Base-by-base conservation (phyloP, 768 basidiomycete species). In the Termitomyces sp. region DNA sequence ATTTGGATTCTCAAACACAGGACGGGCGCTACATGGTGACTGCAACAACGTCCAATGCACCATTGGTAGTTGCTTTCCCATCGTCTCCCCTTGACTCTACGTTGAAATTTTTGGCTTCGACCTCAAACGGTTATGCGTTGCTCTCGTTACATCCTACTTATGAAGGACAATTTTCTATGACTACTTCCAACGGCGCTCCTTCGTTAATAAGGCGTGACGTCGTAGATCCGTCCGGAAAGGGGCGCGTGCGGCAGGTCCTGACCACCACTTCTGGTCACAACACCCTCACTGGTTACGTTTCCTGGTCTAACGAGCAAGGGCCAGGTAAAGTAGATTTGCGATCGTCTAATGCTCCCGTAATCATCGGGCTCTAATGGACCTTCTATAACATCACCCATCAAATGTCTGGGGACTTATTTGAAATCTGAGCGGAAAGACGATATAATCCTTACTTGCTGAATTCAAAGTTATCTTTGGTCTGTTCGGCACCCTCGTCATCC, bases 31-130 rank as follows among this genome's bases (percentile, higher is more conserved):
- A 75, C 67, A 52, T 64, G 24, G 67, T 74, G 42, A 61, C 57
- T 29, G 68, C 71, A 1, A 57, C 56, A 8, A 74, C 76, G 2
- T 63, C 66, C 18, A 78, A 79, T 63, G 64, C 58, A 3, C 68
- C 69, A 4, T 56, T 77, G 27, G 24, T 52, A 2, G 49, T 78
- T 41, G 53, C 58, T 12, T 66, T 78, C 57, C 62, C 67, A 4
- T 57, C 65, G 16, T 68, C 72, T 18, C 75, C 79, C 1, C 60
- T 72, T n/a, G 66, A 72, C 46, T 74, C 77, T 4, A 61, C 59
- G 5, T 68, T 78, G 44, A 58, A 63, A 55, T 46, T 74, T 32
- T 27, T 46, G 10, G 72, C 67, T 1, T 60, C 56, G 2, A 75
- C 76, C 26, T 59, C 68, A 24, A 78, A 79, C 57, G 60, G 69